phyloP scores from a whole-genome alignment of 257 asterid genomes.

The Plantago elongata region DNA sequence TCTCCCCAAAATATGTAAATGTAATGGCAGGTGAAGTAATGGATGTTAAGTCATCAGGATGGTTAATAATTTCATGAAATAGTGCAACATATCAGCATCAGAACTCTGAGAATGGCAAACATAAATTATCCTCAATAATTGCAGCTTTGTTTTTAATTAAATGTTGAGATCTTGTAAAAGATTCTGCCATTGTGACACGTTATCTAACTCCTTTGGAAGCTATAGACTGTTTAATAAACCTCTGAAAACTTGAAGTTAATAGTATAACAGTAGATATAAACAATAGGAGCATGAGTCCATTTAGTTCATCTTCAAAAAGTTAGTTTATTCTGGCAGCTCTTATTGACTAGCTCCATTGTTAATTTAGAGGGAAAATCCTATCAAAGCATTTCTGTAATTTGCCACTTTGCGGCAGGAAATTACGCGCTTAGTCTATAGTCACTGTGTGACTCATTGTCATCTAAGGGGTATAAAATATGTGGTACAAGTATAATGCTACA shows the following conservation, averaged over 20 bases:
- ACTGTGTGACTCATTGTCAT: no score
- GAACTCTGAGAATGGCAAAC: conserved; percentile 28
- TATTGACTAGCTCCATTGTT: conserved; percentile 3
- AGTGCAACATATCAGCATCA: conserved; percentile 39
- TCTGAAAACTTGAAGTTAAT: not conserved
- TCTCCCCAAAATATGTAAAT: no score
- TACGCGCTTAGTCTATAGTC: no score
- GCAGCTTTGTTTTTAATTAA: not conserved
- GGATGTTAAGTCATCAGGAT: not conserved
- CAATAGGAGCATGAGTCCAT: not conserved
- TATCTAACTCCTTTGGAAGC: not conserved
- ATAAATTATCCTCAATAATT: conserved; percentile 22
- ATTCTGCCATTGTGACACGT: conserved; percentile 6
- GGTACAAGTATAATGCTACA: no score
- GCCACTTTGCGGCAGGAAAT: no score
- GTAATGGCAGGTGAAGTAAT: no score
- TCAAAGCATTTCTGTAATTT: no score
- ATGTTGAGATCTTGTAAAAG: conserved; percentile 1
- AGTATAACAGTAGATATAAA: not conserved
- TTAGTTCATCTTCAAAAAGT: no score
- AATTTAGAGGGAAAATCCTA: not conserved
- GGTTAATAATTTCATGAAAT: conserved; percentile 12
- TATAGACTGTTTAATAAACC: not conserved
- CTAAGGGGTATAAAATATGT: no score
- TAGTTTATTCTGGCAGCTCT: not conserved